A percentile compares a stretch with the other conserved stretches of the same genome.
These are phyloP conservation scores for Emergomyces pasteurianus DNA, from an alignment of 2,329 filamentous ascomycete genomes.

Conservation along the genomic window DNA sequence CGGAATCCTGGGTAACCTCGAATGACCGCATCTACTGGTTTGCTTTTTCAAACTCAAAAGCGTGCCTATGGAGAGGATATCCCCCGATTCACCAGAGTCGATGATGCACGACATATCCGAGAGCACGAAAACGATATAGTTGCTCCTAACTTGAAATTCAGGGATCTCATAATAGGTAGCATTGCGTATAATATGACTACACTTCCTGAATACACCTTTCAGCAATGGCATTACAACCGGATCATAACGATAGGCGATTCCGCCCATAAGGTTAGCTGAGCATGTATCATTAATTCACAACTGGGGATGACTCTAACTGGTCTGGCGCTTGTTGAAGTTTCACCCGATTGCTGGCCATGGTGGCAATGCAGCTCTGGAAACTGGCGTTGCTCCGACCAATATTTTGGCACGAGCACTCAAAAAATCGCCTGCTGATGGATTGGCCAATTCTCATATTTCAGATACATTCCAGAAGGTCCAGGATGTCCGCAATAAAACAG, in stretches of 20 bases:
- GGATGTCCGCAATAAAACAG: not conserved
- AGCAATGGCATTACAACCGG: slow-evolving; percentile 29
- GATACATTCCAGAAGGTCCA: not conserved
- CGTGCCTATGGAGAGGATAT: not conserved
- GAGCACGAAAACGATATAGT: not conserved
- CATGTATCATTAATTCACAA: not conserved
- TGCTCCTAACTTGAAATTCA: slow-evolving; percentile 14
- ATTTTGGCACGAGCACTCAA: not conserved
- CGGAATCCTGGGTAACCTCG: not conserved
- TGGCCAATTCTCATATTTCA: not conserved
- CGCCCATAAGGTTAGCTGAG: slow-evolving; percentile 27
- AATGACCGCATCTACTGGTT: not conserved
- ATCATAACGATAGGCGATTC: slow-evolving; percentile 32
- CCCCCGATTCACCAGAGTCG: not conserved
- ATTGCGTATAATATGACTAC: slow-evolving; percentile 15
- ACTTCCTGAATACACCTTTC: slow-evolving; percentile 28
- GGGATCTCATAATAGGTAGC: slow-evolving; percentile 22
- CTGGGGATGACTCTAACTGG: not conserved
- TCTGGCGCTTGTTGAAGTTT: not conserved
- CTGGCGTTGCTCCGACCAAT: slow-evolving; percentile 6
- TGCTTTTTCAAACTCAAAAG: not conserved
- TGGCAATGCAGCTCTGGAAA: slow-evolving; percentile 13
- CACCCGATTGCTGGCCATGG: slow-evolving; percentile 12
- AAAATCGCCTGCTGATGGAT: not conserved
- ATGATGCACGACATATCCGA: not conserved